Base-by-base conservation (phyloP, 768 basidiomycete genomes). In the Amanita exitialis region DNA sequence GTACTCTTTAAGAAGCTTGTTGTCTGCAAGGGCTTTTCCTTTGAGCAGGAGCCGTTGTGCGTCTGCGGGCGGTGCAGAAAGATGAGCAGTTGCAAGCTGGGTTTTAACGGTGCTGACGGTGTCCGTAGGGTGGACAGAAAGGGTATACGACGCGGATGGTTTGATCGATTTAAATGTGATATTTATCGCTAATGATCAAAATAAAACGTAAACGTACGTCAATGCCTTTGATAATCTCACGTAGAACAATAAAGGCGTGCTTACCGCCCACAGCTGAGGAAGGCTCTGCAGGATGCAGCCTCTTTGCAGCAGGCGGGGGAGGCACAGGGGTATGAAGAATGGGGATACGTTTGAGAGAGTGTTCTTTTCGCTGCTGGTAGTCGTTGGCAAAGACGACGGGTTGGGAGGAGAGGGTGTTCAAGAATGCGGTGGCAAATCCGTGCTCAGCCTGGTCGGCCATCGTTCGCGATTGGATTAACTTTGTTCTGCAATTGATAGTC, bases 101-200 rank as follows among this genome's bases (percentile, higher is more conserved):
- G 74, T 61, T 66, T 98, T 99, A 64, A 97, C 80, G 41, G 80
- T 64, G 37, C 78, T 67, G 66, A 99, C 80, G 46, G 91, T 78
- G 63, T 96, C 90, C n/a, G 90, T 85, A 32, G 80, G 78, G 44
- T 83, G 79, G 10, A 90, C 77, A 43, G 79, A 64, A 56, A 98
- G 73, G 25, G 80, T 73, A 70, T 87, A 86, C 0, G 83, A 69
- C 43, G 82, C 76, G 20, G 90, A 71, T 0, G 96, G 96, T 62
- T 98, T 98, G 61, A 82, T 72, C 44, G 90, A 96, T 68, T 96
- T 97, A 76, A 99, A 81, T 47, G 80, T 86, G 57, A 99, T 67
- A 18, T 71, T 72, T 27, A 78, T 66, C 46, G 74, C 72, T 71
- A 56, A 51, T 10, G 16, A 30, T 12, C n/a, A 28, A 12, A 36